These are phyloP conservation scores for Colletotrichum theobromicola DNA, from an alignment of 2,329 filamentous ascomycete genomes.

Conservation along the genomic window DNA sequence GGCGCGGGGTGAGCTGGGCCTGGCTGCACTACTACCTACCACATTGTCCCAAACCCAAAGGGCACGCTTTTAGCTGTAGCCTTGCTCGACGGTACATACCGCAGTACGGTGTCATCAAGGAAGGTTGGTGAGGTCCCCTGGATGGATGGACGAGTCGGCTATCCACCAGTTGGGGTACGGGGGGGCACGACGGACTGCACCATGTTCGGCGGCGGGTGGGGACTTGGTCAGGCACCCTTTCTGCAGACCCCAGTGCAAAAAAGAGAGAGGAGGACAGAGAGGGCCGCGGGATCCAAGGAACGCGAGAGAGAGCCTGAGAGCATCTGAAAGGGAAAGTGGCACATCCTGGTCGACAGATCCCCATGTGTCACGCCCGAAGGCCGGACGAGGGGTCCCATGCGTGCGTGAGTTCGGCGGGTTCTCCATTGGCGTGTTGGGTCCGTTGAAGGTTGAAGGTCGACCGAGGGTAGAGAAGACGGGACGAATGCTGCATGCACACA, in stretches of 20 bases:
- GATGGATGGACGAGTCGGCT: not conserved
- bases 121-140: not conserved
- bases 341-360: not conserved
- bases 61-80: not conserved
- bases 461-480: not conserved
- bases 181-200: not conserved
- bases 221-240: not conserved
- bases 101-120: not conserved
- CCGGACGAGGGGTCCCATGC: constrained; percentile 5
- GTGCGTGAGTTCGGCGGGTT: not conserved
- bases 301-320: not conserved
- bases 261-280: not conserved
- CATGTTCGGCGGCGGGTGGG: not conserved
- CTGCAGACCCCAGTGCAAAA: not conserved
- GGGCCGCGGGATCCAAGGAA: constrained; percentile 4
- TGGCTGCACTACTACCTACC: not conserved
- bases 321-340: not conserved
- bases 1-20: not conserved
- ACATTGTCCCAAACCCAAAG: not conserved
- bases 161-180: not conserved
- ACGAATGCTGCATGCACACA: not conserved
- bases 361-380: constrained; percentile 3
- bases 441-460: not conserved
- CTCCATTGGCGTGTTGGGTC: not conserved
- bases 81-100: too few relatives aligned